Percentiles rank a stretch among this genome's conserved stretches.
phyloP scores from a whole-genome alignment of 2,329 filamentous ascomycete genomes.

The Aureobasidium sp. region DNA sequence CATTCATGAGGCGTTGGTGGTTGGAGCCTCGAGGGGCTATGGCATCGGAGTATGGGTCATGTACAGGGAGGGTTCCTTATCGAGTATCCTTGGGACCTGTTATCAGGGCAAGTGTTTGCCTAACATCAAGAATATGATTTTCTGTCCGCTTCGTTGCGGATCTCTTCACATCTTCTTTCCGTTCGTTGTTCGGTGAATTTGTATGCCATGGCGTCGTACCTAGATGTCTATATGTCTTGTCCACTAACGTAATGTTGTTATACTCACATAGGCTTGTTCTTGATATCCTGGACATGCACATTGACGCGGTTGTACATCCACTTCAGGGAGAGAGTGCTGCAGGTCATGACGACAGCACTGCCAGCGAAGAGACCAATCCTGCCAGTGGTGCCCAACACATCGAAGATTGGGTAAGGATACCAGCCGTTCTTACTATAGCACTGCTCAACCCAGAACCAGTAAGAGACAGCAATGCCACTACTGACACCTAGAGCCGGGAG shows the following conservation, averaged over 20 bases:
- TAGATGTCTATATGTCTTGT: not conserved
- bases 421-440: conserved; percentile 61
- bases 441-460: conserved; percentile 71
- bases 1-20: conserved; percentile 9
- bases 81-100: not conserved
- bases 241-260: not conserved
- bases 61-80: not conserved
- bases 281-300: conserved; percentile 31
- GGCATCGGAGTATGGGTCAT: not conserved
- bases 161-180: not conserved
- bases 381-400: conserved; percentile 54
- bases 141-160: not conserved
- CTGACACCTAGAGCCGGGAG: conserved; percentile 53
- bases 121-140: conserved; percentile 5
- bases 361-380: conserved; percentile 58
- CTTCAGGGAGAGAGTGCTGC: conserved; percentile 60
- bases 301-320: conserved; percentile 62
- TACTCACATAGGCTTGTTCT: conserved; percentile 6
- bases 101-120: not conserved
- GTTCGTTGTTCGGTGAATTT: not conserved
- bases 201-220: not conserved
- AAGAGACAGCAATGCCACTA: conserved; percentile 52
- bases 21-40: not conserved
- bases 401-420: conserved; percentile 84
- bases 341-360: conserved; percentile 58